These are phyloP conservation scores for Lasiodiplodia citricola DNA, from an alignment of 2,329 filamentous ascomycete genomes.

Conservation along the genomic window DNA sequence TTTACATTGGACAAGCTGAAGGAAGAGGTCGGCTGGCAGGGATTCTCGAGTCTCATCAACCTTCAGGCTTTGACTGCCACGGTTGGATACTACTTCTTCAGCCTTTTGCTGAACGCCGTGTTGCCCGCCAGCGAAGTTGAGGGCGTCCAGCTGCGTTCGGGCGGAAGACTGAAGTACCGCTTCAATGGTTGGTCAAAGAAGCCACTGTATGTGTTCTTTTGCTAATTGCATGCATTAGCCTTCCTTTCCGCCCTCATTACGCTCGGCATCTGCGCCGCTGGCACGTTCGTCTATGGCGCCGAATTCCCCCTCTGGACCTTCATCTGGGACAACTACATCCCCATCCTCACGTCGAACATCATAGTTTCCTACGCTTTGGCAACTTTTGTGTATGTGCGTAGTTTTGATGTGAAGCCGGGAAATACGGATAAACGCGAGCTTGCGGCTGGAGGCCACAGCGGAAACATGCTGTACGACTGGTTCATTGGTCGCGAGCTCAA, in stretches of 20 bases:
- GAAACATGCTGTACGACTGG: slow-evolving; percentile 92
- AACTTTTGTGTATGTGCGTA: slow-evolving; percentile 78
- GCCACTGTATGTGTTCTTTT: background rate
- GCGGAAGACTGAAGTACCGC: slow-evolving; percentile 79
- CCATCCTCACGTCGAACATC: slow-evolving; percentile 82
- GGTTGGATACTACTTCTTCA: slow-evolving; percentile 78
- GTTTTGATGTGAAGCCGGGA: slow-evolving; percentile 79
- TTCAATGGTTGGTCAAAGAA: slow-evolving; percentile 59
- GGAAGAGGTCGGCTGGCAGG: slow-evolving; percentile 83
- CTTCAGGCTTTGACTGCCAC: slow-evolving; percentile 72
- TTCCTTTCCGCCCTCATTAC: slow-evolving; percentile 77
- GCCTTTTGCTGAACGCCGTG: slow-evolving; percentile 73
- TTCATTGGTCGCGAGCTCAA: slow-evolving; percentile 97
- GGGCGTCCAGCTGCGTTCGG: slow-evolving; percentile 72
- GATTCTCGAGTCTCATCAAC: slow-evolving; percentile 72
- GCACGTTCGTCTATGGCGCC: slow-evolving; percentile 77
- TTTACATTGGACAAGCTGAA: slow-evolving; percentile 76
- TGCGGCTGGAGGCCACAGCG: slow-evolving; percentile 78
- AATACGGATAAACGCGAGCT: slow-evolving; percentile 77
- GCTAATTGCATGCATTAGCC: slow-evolving; percentile 55
- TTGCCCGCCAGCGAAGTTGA: slow-evolving; percentile 75
- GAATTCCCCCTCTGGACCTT: slow-evolving; percentile 90
- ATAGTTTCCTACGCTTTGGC: slow-evolving; percentile 75
- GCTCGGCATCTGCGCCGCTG: slow-evolving; percentile 71
- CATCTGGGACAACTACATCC: slow-evolving; percentile 88